A percentile compares a stretch with the other conserved stretches of the same genome.
Conservation (phyloP, 2,329 filamentous ascomycete species). For the Diaporthe helianthi region DNA sequence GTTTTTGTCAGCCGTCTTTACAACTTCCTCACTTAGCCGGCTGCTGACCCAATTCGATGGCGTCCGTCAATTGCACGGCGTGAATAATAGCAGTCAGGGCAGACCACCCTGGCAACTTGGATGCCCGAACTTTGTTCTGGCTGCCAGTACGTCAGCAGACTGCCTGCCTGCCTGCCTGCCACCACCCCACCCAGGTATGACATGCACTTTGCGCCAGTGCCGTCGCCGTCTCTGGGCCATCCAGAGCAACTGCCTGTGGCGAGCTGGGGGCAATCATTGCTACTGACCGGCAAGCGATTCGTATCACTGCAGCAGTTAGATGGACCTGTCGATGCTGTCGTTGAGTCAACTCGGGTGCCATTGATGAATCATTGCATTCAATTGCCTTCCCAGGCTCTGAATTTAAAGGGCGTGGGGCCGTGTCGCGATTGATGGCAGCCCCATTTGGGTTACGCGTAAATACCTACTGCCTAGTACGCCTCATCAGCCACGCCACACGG, state of each 20-base stretch:
- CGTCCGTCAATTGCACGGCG: conserved; percentile 8
- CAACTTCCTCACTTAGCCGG: too few relatives aligned
- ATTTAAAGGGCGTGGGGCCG: neutral
- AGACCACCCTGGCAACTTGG: conserved; percentile 9
- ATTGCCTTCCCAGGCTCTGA: neutral
- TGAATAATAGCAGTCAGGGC: conserved; percentile 18
- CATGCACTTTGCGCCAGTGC: neutral
- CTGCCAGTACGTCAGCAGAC: neutral
- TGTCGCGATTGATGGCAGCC: conserved; percentile 11
- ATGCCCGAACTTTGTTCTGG: conserved; percentile 5
- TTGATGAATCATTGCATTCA: conserved; percentile 28
- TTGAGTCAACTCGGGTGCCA: conserved; percentile 13
- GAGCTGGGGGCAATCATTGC: neutral
- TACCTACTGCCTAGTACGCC: conserved; percentile 23
- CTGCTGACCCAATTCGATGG: conserved; percentile 1
- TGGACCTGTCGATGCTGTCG: neutral
- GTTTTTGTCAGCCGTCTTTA: neutral
- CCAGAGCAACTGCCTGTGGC: neutral
- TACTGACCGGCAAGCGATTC: neutral
- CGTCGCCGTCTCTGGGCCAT: neutral
- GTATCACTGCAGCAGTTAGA: neutral
- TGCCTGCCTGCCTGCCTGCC: neutral
- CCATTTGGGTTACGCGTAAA: conserved; percentile 10
- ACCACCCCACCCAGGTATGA: neutral
- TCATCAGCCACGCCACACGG: conserved; percentile 5